phyloP scores from a whole-genome alignment of 164 flowering plant genomes.

The Vitis rupestris region DNA sequence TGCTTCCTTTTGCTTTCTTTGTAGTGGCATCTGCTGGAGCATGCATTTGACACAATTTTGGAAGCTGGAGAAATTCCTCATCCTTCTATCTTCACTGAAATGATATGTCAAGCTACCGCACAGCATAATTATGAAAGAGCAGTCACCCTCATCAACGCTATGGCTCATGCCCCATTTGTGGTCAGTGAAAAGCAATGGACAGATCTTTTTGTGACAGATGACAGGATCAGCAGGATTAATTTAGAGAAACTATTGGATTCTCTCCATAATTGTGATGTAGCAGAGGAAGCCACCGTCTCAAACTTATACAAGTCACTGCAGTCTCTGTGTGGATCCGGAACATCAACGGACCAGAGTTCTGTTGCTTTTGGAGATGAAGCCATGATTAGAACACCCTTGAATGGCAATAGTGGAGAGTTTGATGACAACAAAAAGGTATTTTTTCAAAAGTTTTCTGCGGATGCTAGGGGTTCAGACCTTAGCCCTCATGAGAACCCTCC shows the following conservation, averaged over 20 bases:
- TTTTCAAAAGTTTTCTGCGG: constrained; percentile 1
- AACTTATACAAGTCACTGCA: constrained; percentile 56
- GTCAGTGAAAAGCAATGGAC: constrained; percentile 75
- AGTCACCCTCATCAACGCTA: constrained; percentile 42
- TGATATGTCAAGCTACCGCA: constrained; percentile 56
- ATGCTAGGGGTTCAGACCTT: constrained; percentile 1
- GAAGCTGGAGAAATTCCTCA: constrained; percentile 85
- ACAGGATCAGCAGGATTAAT: constrained; percentile 34
- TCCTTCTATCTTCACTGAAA: constrained; percentile 57
- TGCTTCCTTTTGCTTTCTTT: constrained; percentile 12
- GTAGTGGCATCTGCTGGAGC: constrained; percentile 81
- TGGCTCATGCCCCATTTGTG: constrained; percentile 74
- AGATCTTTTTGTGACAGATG: constrained; percentile 41
- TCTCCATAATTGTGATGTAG: constrained; percentile 27
- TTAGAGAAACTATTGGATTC: constrained; percentile 41
- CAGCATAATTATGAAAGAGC: constrained; percentile 52
- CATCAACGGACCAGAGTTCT: constrained; percentile 6
- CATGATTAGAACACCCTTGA: background rate
- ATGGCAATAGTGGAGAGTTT: background rate
- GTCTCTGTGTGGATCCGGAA: constrained; percentile 34
- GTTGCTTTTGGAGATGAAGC: constrained; percentile 1
- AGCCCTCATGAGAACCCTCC: background rate
- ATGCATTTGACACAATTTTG: constrained; percentile 73
- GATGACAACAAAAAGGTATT: constrained; percentile 4
- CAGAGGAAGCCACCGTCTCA: constrained; percentile 44